Conservation (phyloP, 176 grass and related monocot species). For the sorghum (Sorghum bicolor) region DNA sequence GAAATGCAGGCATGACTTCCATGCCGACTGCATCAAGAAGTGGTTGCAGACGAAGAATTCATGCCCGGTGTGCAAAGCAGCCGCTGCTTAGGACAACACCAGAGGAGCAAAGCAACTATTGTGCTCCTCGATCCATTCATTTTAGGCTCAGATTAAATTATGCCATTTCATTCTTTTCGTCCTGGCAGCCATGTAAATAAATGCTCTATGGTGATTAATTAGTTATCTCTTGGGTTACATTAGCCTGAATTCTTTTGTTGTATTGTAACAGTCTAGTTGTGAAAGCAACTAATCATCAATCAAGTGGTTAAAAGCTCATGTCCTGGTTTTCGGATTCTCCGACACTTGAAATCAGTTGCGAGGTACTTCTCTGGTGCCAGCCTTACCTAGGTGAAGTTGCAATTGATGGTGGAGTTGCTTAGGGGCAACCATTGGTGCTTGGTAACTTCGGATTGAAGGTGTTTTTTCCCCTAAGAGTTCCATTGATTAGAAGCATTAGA, state of each 20-base stretch:
- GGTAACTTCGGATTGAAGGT: neutral
- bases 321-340: neutral
- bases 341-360: neutral
- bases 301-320: neutral
- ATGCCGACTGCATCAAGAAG: constrained; percentile 70
- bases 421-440: neutral
- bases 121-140: constrained; percentile 27
- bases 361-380: neutral
- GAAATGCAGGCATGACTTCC: constrained; percentile 78
- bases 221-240: constrained; percentile 8
- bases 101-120: constrained; percentile 9
- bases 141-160: constrained; percentile 32
- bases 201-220: neutral
- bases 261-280: constrained; percentile 24
- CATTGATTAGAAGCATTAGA: too few species aligned
- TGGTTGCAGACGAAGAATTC: constrained; percentile 82
- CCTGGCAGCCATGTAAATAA: constrained; percentile 36
- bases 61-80: constrained; percentile 87
- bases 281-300: neutral
- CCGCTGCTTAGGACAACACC: constrained; percentile 42
- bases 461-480: neutral
- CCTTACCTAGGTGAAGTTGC: too few species aligned
- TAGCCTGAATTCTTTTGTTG: constrained; percentile 10
- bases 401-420: neutral
- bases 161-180: constrained; percentile 32